Percentiles rank a stretch among this genome's conserved stretches.
Evolutionary conservation across 805 yeast genomes (phyloP).

Genomic region (Ascoidea rubescens): DNA sequence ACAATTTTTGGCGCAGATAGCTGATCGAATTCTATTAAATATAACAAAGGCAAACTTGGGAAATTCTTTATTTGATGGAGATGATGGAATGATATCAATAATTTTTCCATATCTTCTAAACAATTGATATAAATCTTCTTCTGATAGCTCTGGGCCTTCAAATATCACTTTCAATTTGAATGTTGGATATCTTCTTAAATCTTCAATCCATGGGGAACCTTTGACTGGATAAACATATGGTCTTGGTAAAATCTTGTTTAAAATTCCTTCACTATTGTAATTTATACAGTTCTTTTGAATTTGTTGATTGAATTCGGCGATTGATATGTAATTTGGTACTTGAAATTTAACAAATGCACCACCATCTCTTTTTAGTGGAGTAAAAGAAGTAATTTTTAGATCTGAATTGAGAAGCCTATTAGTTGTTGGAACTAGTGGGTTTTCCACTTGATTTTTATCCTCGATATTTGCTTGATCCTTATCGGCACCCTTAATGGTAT

Average conservation of each 20-base stretch:
- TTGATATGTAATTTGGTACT: conserved; percentile 37
- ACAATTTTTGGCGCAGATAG: conserved; percentile 84
- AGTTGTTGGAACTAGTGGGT: conserved; percentile 5
- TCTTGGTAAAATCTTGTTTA: conserved; percentile 24
- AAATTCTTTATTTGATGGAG: conserved; percentile 27
- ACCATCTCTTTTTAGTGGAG: conserved; percentile 73
- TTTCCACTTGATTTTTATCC: conserved; percentile 23
- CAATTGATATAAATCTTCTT: conserved; percentile 57
- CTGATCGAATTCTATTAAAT: conserved; percentile 46
- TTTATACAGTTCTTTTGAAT: conserved; percentile 33
- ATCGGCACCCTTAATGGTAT: conserved; percentile 26
- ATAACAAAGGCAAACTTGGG: conserved; percentile 40
- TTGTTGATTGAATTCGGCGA: conserved; percentile 37
- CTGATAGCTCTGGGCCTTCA: conserved; percentile 65
- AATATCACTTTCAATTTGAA: conserved; percentile 48
- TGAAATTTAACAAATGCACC: conserved; percentile 81
- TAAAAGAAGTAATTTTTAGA: conserved; percentile 40
- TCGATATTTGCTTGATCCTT: conserved; percentile 16
- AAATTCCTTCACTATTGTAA: conserved; percentile 18
- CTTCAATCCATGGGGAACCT: conserved; percentile 96
- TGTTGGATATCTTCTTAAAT: conserved; percentile 66
- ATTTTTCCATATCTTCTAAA: conserved; percentile 84
- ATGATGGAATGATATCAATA: conserved; percentile 52
- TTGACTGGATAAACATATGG: conserved; percentile 61
- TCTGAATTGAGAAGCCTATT: conserved; percentile 16